Conservation (phyloP, 2,329 filamentous ascomycete genomes). For the Aspergillus hiratsukae region DNA sequence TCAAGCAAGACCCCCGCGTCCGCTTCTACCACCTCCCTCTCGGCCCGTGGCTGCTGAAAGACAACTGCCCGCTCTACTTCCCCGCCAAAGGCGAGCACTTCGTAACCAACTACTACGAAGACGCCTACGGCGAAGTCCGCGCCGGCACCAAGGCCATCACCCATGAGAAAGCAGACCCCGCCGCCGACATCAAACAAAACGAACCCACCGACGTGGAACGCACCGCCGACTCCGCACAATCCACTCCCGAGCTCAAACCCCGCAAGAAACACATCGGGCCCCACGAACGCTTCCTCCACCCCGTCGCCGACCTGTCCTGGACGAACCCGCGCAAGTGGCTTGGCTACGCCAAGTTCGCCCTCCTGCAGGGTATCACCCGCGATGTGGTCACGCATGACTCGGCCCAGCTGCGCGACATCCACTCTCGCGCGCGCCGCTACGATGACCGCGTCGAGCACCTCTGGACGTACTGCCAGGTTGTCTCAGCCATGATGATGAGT, state of each 20-base stretch:
- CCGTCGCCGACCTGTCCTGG: conserved; percentile 14
- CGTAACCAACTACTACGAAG: conserved; percentile 41
- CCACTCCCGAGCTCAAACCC: conserved; percentile 17
- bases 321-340: conserved; percentile 21
- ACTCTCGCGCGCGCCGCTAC: conserved; percentile 41
- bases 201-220: conserved; percentile 9
- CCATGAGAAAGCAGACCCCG: conserved; percentile 4
- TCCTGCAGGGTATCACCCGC: conserved; percentile 43
- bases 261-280: conserved; percentile 17
- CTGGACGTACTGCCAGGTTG: conserved; percentile 44
- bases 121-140: conserved; percentile 22
- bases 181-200: background rate
- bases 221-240: conserved; percentile 12
- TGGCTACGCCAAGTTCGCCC: conserved; percentile 41
- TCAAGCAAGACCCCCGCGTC: conserved; percentile 19
- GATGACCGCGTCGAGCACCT: conserved; percentile 47
- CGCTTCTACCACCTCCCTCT: conserved; percentile 30
- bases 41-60: conserved; percentile 38
- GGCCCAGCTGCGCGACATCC: conserved; percentile 34
- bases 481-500: conserved; percentile 40
- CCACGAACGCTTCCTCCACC: conserved; percentile 23
- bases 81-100: conserved; percentile 33
- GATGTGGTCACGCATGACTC: conserved; percentile 41
- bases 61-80: conserved; percentile 38
- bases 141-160: conserved; percentile 9